Evolutionary conservation across 2,329 filamentous ascomycete species (phyloP).

Genomic region (Epichloe typhina): DNA sequence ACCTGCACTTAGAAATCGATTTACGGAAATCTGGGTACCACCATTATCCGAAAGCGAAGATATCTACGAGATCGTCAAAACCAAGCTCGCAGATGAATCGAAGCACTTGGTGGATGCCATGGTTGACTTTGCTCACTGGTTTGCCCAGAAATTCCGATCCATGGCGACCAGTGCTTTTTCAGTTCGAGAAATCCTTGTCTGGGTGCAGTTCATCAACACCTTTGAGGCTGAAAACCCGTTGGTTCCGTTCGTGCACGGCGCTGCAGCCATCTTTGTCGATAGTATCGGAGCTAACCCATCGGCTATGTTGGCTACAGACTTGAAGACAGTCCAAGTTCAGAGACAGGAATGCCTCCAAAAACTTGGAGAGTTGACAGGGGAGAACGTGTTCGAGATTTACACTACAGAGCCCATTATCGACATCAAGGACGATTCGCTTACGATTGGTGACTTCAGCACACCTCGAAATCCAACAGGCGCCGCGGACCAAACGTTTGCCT

Average conservation of each 20-base stretch:
- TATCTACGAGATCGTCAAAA: constrained; percentile 70
- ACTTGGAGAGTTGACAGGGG: constrained; percentile 51
- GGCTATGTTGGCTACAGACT: constrained; percentile 62
- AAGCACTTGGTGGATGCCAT: constrained; percentile 52
- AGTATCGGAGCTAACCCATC: constrained; percentile 91
- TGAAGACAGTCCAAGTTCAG: constrained; percentile 56
- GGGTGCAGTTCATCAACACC: constrained; percentile 84
- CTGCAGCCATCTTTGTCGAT: constrained; percentile 90
- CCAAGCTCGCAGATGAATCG: constrained; percentile 51
- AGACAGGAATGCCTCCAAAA: constrained; percentile 59
- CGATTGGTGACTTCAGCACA: constrained; percentile 65
- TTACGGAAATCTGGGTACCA: constrained; percentile 98
- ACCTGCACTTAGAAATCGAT: constrained; percentile 84
- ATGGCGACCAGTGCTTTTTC: constrained; percentile 67
- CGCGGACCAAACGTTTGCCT: constrained; percentile 35
- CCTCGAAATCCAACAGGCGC: constrained; percentile 30
- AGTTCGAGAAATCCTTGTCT: constrained; percentile 81
- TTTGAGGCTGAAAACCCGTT: constrained; percentile 33
- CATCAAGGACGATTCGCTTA: constrained; percentile 37
- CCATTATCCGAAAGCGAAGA: constrained; percentile 75
- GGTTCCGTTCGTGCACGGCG: constrained; percentile 59
- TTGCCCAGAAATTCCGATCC: constrained; percentile 68
- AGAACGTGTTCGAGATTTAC: constrained; percentile 54
- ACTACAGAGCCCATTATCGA: constrained; percentile 45
- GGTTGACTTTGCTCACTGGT: constrained; percentile 86